Evolutionary conservation across 345 rosid genomes (phyloP), one percentile per base, ranked within the genome.

Genomic region (Raphanus raphanistrum): DNA sequence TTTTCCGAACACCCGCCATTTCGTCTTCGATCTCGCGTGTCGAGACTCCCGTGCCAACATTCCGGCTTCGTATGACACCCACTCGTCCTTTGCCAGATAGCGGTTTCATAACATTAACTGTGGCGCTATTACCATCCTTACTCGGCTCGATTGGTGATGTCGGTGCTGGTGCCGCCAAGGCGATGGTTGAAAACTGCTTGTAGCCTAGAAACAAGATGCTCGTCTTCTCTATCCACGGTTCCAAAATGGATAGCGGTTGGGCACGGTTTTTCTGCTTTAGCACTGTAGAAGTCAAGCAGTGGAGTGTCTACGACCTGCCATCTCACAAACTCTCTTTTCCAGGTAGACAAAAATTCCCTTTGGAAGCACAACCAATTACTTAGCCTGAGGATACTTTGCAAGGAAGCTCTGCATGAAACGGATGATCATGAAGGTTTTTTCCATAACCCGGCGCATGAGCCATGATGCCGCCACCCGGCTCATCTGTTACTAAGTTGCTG

Each of bases 371-470:
- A 91, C 96, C 48, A 95, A 78, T 16, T 96, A 92, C 74, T 86
- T 91, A 21, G 94, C 99, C 61, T 87, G 84, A 8, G 98, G 96
- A 84, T 88, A 87, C 79, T 89, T 92, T 41, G 98, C 97, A 38
- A 95, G 87, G 76, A 95, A 21, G 21, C 21, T 21, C 21, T 21
- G 21, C 21, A 0, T 21, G 21, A 21, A 21, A 21, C 21, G 21
- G 58, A 95, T 92, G 12, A 95, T 89, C 96, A 95, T 92, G 76
- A 95, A 95, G 25, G 99, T 92, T 84, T 95, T 95, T 92, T 26
- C 99, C 99, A 6, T 98, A 95, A 38, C 99, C 99, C 36, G 99
- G 99, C 60, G 98, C 98, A 88, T 95, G 98, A 59, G 99, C 99
- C 87, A 92, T 71, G 81, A 95, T 92, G 80, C 98, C 91, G 60